These are phyloP conservation scores for Coprinellus micaceus DNA, from an alignment of 768 basidiomycete genomes.

Conservation along the genomic window DNA sequence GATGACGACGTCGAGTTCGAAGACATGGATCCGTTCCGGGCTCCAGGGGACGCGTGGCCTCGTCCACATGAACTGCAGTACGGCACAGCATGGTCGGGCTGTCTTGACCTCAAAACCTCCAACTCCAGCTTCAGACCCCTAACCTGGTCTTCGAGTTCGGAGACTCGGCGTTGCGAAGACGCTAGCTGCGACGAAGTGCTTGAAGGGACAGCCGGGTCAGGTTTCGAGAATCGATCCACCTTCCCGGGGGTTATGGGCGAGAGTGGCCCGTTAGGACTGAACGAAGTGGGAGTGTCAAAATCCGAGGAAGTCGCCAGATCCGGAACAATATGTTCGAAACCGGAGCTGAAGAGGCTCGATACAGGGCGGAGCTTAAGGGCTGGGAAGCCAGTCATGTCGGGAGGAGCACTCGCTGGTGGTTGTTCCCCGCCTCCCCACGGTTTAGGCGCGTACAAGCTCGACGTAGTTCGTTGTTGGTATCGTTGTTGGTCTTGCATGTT, in stretches of 20 bases:
- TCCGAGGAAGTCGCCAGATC: slow-evolving; percentile 27
- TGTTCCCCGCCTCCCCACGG: slow-evolving; percentile 24
- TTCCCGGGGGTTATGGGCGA: slow-evolving; percentile 22
- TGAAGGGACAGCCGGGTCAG: background rate
- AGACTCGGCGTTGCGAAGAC: slow-evolving; percentile 69
- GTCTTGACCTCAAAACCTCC: slow-evolving; percentile 41
- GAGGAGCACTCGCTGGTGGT: slow-evolving; percentile 60
- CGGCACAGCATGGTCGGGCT: slow-evolving; percentile 22
- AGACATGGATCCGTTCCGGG: background rate
- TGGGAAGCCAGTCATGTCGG: slow-evolving; percentile 59
- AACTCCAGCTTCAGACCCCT: slow-evolving; percentile 68
- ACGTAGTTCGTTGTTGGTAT: slow-evolving; percentile 21
- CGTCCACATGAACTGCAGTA: slow-evolving; percentile 65
- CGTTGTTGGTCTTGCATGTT: slow-evolving; percentile 20
- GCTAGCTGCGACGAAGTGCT: slow-evolving; percentile 50
- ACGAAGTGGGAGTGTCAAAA: slow-evolving; percentile 47
- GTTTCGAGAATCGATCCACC: background rate
- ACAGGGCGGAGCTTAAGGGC: slow-evolving; percentile 69
- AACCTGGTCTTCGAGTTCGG: slow-evolving; percentile 73
- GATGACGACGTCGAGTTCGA: slow-evolving; percentile 1
- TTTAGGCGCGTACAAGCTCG: slow-evolving; percentile 14
- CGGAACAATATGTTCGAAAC: slow-evolving; percentile 51
- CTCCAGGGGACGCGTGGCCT: slow-evolving; percentile 24
- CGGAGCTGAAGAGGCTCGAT: slow-evolving; percentile 70
- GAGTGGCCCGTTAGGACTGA: slow-evolving; percentile 23